Evolutionary conservation across 1,139 yeast genomes (phyloP).

Genomic region (Debaryomycetaceae sp.): DNA sequence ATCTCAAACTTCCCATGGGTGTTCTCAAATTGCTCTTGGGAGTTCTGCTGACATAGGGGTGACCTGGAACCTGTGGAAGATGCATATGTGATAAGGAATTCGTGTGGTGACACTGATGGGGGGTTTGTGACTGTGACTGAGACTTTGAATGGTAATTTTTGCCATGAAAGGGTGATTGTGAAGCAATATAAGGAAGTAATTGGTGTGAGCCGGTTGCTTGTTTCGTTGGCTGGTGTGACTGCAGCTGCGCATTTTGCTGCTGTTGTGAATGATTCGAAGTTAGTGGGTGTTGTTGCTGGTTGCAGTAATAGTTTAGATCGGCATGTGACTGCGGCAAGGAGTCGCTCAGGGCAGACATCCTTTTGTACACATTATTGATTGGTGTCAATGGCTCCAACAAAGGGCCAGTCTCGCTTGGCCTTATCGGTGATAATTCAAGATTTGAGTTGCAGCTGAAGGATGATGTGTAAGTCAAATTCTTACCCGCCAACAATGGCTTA

Average conservation of each 20-base stretch:
- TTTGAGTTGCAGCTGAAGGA: constrained; percentile 66
- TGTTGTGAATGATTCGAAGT: constrained; percentile 1
- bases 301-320: constrained; percentile 6
- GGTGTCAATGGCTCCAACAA: constrained; percentile 56
- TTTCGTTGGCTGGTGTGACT: constrained; percentile 3
- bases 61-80: constrained; percentile 10
- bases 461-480: constrained; percentile 45
- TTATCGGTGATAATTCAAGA: constrained; percentile 58
- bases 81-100: constrained; percentile 7
- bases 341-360: constrained; percentile 3
- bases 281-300: constrained; percentile 4
- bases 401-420: constrained; percentile 58
- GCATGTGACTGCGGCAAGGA: constrained; percentile 11
- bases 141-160: too few relatives aligned
- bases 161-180: too few relatives aligned
- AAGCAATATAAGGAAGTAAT: too few relatives aligned
- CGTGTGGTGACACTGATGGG: constrained; percentile 6
- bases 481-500: constrained; percentile 40
- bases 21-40: constrained; percentile 35
- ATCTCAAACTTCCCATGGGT: constrained; percentile 35
- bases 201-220: neutral
- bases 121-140: constrained; percentile 10
- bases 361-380: constrained; percentile 21
- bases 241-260: constrained; percentile 7
- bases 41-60: constrained; percentile 14